These are phyloP conservation scores for Aspergillus bombycis DNA, from an alignment of 2,329 filamentous ascomycete genomes.

Conservation along the genomic window DNA sequence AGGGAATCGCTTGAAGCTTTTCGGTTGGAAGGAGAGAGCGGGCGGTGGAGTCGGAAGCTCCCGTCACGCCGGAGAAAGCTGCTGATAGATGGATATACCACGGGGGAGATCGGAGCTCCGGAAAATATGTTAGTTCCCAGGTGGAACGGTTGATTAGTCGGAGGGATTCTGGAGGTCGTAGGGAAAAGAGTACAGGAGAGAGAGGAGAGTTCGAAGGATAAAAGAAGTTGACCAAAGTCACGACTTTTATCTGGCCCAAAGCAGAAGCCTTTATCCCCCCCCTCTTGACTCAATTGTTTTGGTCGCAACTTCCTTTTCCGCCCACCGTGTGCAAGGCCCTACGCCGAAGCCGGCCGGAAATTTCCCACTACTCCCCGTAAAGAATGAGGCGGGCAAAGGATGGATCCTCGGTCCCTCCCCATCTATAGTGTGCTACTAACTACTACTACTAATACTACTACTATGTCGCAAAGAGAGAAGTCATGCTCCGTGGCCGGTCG, in stretches of 20 bases:
- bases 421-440: neutral
- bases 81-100: conserved; percentile 8
- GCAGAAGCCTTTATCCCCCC: conserved; percentile 30
- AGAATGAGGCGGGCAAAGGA: neutral
- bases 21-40: conserved; percentile 40
- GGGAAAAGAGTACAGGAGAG: conserved; percentile 15
- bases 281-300: conserved; percentile 3
- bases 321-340: conserved; percentile 21
- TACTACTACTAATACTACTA: neutral
- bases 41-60: conserved; percentile 30
- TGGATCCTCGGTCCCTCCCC: neutral
- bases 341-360: conserved; percentile 32
- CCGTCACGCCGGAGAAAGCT: conserved; percentile 16
- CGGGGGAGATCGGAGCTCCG: conserved; percentile 29
- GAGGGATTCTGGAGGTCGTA: conserved; percentile 15
- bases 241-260: conserved; percentile 21
- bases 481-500: no score
- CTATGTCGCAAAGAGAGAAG: neutral
- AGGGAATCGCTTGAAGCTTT: conserved; percentile 27
- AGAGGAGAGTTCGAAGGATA: conserved; percentile 9
- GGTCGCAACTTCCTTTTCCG: conserved; percentile 22
- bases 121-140: conserved; percentile 18
- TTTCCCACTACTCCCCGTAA: neutral
- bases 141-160: conserved; percentile 10
- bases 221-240: conserved; percentile 1